Evolutionary conservation across 768 basidiomycete genomes (phyloP).

Genomic region (Favolaschia claudopus): DNA sequence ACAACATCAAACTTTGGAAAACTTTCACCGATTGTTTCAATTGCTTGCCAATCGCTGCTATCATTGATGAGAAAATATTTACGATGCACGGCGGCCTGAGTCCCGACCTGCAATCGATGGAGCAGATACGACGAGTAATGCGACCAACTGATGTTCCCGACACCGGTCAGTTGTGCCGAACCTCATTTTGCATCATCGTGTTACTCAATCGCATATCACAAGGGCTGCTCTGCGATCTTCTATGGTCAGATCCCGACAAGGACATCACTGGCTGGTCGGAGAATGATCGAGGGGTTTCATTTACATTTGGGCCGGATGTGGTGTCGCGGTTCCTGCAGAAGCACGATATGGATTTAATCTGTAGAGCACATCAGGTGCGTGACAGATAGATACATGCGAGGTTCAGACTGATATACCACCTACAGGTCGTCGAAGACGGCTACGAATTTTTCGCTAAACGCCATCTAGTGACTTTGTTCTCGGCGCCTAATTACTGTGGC

Average conservation of each 20-base stretch:
- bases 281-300: conserved; percentile 98
- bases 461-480: conserved; percentile 96
- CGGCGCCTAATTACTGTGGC: conserved; percentile 94
- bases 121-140: conserved; percentile 99
- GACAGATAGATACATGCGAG: not conserved
- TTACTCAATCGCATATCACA: conserved; percentile 5
- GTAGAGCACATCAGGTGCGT: conserved; percentile 95
- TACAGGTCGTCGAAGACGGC: conserved; percentile 95
- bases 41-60: conserved; percentile 97
- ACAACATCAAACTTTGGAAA: conserved; percentile 99
- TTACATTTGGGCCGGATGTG: conserved; percentile 98
- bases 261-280: conserved; percentile 99
- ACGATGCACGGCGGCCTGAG: conserved; percentile 99
- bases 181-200: not conserved
- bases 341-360: conserved; percentile 99
- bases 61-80: conserved; percentile 99
- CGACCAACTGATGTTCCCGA: conserved; percentile 99
- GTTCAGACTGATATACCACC: not conserved
- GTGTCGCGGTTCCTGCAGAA: conserved; percentile 98
- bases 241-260: conserved; percentile 99
- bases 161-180: conserved; percentile 68
- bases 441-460: conserved; percentile 99
- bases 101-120: conserved; percentile 98
- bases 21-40: conserved; percentile 99
- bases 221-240: conserved; percentile 94